Percentiles rank a stretch among this genome's conserved stretches.
Conservation (phyloP, 306 rosid genomes). For the Prunus mira region DNA sequence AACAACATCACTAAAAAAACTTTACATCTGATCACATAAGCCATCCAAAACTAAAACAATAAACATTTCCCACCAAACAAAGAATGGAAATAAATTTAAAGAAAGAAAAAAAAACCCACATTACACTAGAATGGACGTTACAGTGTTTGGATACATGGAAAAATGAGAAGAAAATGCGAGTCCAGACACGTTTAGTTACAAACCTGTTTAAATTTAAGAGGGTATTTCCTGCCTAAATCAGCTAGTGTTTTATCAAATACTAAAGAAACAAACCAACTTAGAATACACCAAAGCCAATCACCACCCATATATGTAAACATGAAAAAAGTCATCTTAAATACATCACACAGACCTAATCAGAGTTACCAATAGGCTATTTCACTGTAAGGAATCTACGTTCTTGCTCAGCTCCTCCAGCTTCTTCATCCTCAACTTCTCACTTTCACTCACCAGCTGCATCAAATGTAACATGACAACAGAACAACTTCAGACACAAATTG, state of each 20-base stretch:
- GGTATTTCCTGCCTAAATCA: slow-evolving; percentile 67
- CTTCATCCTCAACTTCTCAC: slow-evolving; percentile 94
- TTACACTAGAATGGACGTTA: slow-evolving; percentile 44
- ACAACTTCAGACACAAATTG: not conserved
- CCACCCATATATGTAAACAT: slow-evolving; percentile 64
- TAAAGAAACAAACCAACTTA: slow-evolving; percentile 48
- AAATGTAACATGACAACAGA: not conserved
- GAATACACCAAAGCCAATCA: slow-evolving; percentile 64
- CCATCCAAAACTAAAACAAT: not conserved
- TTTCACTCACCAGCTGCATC: slow-evolving; percentile 53
- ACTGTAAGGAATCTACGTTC: slow-evolving; percentile 64
- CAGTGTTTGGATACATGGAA: slow-evolving; percentile 26
- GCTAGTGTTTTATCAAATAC: slow-evolving; percentile 45
- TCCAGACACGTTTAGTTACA: slow-evolving; percentile 61
- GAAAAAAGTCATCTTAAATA: slow-evolving; percentile 57
- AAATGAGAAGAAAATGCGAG: slow-evolving; percentile 37
- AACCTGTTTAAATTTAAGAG: slow-evolving; percentile 50
- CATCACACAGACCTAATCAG: slow-evolving; percentile 87
- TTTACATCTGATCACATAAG: slow-evolving; percentile 1
- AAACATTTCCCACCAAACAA: not conserved
- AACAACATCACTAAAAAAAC: not conserved
- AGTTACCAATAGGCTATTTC: slow-evolving; percentile 30
- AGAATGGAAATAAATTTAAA: slow-evolving; percentile 23
- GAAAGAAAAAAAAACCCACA: slow-evolving; percentile 12
- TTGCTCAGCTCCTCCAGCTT: slow-evolving; percentile 97